These are phyloP conservation scores for Dysphania ambrosioides DNA, from an alignment of 148 eudicot species.

Conservation along the genomic window DNA sequence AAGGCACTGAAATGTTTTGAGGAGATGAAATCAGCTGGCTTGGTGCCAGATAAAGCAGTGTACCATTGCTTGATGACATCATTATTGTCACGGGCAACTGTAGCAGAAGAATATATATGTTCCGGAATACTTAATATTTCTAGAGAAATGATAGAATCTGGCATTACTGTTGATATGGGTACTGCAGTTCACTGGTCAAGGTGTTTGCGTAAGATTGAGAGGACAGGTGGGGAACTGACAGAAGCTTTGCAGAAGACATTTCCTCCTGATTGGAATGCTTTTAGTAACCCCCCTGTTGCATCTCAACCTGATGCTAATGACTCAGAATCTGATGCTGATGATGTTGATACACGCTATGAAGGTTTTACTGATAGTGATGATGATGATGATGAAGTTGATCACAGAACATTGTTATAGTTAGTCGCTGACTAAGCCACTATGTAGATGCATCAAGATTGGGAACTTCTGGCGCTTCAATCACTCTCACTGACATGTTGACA, in stretches of 20 bases:
- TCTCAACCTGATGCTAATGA: constrained; percentile 28
- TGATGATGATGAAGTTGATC: constrained; percentile 23
- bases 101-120: constrained; percentile 81
- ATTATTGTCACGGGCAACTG: constrained; percentile 74
- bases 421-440: not conserved
- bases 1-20: constrained; percentile 77
- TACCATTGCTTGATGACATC: constrained; percentile 94
- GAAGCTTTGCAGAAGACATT: constrained; percentile 93
- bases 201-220: constrained; percentile 79
- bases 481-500: not conserved
- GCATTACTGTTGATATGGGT: constrained; percentile 83
- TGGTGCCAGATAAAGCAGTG: constrained; percentile 86
- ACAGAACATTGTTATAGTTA: constrained; percentile 17
- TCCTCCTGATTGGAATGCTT: constrained; percentile 90
- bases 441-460: not conserved
- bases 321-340: constrained; percentile 30
- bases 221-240: constrained; percentile 75
- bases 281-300: constrained; percentile 26
- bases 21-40: constrained; percentile 66
- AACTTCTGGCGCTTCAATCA: not conserved
- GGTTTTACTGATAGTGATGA: constrained; percentile 31
- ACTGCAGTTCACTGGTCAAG: constrained; percentile 98
- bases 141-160: constrained; percentile 70
- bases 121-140: constrained; percentile 60
- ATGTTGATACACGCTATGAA: constrained; percentile 30